Evolutionary conservation across 805 yeast species (phyloP).

Genomic region (Lipomyces spencermartinsiae): DNA sequence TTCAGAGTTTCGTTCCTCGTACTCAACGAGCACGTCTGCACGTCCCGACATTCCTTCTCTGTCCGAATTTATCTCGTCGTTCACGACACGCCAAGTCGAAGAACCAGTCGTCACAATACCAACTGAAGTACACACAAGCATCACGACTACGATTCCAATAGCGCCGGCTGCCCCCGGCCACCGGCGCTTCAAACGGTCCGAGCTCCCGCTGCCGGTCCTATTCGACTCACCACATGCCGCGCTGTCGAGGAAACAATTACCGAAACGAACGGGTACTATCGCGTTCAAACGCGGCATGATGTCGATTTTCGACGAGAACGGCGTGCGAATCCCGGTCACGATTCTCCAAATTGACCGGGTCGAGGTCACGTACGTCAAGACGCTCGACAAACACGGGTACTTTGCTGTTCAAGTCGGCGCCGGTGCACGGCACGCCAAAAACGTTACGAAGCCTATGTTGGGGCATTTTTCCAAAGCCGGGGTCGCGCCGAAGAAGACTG

Average conservation of each 20-base stretch:
- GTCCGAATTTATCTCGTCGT: neutral
- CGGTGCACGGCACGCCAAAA: conserved; percentile 68
- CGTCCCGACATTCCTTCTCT: neutral
- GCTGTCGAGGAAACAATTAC: conserved; percentile 72
- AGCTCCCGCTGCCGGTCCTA: conserved; percentile 53
- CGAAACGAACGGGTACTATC: conserved; percentile 80
- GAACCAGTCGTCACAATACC: neutral
- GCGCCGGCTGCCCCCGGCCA: conserved; percentile 17
- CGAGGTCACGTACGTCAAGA: conserved; percentile 80
- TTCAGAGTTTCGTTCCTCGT: too few species aligned
- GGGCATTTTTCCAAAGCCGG: conserved; percentile 80
- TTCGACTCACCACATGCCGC: conserved; percentile 73
- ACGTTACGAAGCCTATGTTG: conserved; percentile 67
- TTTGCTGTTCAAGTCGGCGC: conserved; percentile 87
- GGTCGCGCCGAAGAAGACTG: conserved; percentile 79
- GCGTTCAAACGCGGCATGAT: conserved; percentile 92
- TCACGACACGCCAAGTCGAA: neutral
- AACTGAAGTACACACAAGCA: conserved; percentile 1
- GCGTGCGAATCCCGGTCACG: conserved; percentile 80
- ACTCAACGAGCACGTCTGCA: neutral
- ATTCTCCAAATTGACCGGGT: conserved; percentile 85
- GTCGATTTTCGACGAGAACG: conserved; percentile 73
- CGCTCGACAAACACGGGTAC: conserved; percentile 76
- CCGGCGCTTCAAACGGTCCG: conserved; percentile 18
- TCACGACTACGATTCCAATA: conserved; percentile 29